Evolutionary conservation across 768 basidiomycete genomes (phyloP).

Genomic region (Sporobolomyces roseus): DNA sequence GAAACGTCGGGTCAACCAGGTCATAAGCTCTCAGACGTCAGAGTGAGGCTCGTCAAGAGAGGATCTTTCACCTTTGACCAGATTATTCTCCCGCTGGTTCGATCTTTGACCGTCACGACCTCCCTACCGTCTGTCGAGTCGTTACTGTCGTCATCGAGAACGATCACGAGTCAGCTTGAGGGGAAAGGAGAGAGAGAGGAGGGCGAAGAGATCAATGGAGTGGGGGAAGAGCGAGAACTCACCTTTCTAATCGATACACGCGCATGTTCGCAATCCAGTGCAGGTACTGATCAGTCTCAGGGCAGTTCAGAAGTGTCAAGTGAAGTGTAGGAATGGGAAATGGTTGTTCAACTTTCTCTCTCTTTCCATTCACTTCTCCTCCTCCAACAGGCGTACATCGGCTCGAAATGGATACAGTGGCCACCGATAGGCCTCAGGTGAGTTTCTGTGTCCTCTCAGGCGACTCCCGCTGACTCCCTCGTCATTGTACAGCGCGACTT

Average conservation of each 20-base stretch:
- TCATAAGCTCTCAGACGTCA: too few species aligned
- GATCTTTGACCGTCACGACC: slow-evolving; percentile 10
- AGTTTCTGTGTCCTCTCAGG: too few species aligned
- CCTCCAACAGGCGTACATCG: too few species aligned
- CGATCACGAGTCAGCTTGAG: not conserved
- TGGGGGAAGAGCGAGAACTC: not conserved
- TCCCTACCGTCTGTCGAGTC: not conserved
- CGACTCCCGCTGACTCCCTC: too few species aligned
- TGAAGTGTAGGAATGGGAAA: not conserved
- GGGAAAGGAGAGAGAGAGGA: not conserved
- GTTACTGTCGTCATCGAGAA: not conserved
- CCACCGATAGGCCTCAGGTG: too few species aligned
- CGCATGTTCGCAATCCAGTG: not conserved
- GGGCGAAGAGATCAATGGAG: not conserved
- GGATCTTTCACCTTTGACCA: slow-evolving; percentile 21
- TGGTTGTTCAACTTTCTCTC: not conserved
- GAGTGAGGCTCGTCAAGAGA: too few species aligned
- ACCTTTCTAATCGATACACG: slow-evolving; percentile 2
- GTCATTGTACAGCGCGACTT: not conserved
- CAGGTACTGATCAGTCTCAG: not conserved
- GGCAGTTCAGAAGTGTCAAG: not conserved
- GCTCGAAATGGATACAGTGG: too few species aligned
- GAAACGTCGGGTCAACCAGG: not conserved
- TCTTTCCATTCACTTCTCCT: too few species aligned
- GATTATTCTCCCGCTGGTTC: not conserved